Evolutionary conservation across 2,329 filamentous ascomycete genomes (phyloP).

Genomic region (Didymella lethalis): DNA sequence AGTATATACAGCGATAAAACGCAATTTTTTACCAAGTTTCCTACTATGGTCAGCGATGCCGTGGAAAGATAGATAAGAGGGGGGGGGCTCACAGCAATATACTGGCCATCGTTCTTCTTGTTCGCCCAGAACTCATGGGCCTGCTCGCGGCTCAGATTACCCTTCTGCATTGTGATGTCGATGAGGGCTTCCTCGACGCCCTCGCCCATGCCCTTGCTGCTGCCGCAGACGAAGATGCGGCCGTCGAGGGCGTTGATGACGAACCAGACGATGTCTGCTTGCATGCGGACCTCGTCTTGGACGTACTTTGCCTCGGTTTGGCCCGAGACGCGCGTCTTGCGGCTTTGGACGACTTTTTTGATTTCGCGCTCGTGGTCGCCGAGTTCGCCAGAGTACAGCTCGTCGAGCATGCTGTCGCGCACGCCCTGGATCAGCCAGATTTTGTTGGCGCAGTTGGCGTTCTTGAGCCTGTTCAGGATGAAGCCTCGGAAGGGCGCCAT

Average conservation of each 20-base stretch:
- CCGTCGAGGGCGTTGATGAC: slow-evolving; percentile 97
- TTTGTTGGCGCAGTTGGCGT: slow-evolving; percentile 96
- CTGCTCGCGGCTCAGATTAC: slow-evolving; percentile 81
- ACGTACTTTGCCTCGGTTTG: slow-evolving; percentile 80
- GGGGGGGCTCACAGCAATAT: slow-evolving; percentile 73
- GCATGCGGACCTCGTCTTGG: slow-evolving; percentile 89
- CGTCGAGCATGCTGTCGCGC: slow-evolving; percentile 91
- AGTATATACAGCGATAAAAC: slow-evolving; percentile 12
- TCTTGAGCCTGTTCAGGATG: slow-evolving; percentile 90
- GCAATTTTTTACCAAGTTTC: slow-evolving; percentile 20
- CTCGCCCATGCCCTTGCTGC: slow-evolving; percentile 95
- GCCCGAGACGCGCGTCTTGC: slow-evolving; percentile 51
- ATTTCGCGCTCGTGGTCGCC: slow-evolving; percentile 66
- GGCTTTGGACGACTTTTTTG: slow-evolving; percentile 62
- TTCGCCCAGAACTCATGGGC: slow-evolving; percentile 87
- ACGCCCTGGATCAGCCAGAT: slow-evolving; percentile 96
- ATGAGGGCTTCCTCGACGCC: slow-evolving; percentile 88
- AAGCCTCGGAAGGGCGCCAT: slow-evolving; percentile 98
- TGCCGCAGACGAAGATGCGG: slow-evolving; percentile 94
- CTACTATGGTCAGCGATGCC: slow-evolving; percentile 4
- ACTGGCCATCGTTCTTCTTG: slow-evolving; percentile 93
- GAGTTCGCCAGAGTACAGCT: slow-evolving; percentile 96
- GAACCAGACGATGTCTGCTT: slow-evolving; percentile 98
- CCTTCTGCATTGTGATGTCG: slow-evolving; percentile 92
- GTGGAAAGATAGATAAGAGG: rapidly evolving